Base-by-base conservation (phyloP, 1,284 basidiomycete genomes). In the Cutaneotrichosporon cavernicola region DNA sequence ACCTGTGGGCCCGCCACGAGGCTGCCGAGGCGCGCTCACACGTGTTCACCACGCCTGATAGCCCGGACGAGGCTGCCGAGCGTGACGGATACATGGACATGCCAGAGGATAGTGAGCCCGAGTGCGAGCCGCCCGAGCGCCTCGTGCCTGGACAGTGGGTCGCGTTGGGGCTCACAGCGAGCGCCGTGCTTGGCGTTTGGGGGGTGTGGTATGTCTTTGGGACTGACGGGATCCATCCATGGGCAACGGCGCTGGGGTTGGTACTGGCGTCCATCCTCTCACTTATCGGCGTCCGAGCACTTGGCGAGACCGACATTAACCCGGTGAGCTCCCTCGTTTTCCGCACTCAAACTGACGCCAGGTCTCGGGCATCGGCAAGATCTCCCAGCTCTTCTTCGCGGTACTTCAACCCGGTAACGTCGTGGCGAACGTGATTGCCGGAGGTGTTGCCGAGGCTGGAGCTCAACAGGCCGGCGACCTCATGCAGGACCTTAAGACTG, bases 401-500 rank as follows among this genome's bases (percentile, higher is more conserved):
- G 88, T 95, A 81, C 85, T 97, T 52, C 94, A 97, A 76, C 95
- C 95, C 0, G 91, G 92, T 36, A 95, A 94, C 73, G 86, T 97
- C 21, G 91, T 97, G 4, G 95, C 95, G 5, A 97, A 97, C 75
- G 90, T 98, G 73, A 92, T 98, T 62, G 95, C 95, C 3, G 95
- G 95, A 11, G 95, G 93, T 40, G 93, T 98, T 16, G 90, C 93
- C 6, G 95, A 98, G 82, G 95, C 95, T 32, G 95, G 95, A 18
- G 95, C 95, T 30, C 91, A 91, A 81, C 93, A 97, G 88, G 93
- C 95, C 9, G 96, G 95, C 18, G 95, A 98, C 78, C 86, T 98
- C 21, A 97, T 98, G 94, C 95, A 98, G 82, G 96, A 98, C 79
- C 84, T 97, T 70, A 98, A 98, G 82, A 97, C 95, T 1, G 96